Conservation (phyloP, 441 rosid species). For the Adansonia gregorii region DNA sequence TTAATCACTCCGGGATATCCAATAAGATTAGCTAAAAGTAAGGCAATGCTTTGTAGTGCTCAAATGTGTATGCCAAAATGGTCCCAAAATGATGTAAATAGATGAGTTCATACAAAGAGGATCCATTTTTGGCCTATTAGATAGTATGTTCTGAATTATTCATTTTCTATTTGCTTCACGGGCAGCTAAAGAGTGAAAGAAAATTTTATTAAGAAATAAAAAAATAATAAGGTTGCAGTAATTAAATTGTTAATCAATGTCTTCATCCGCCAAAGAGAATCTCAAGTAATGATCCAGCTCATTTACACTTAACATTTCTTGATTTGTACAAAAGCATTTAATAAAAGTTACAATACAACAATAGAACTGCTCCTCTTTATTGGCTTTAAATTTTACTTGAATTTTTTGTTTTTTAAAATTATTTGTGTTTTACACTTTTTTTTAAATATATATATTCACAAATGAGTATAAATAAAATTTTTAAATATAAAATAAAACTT, state of each 20-base stretch:
- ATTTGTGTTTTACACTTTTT: no score
- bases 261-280: neutral
- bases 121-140: neutral
- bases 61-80: constrained; percentile 18
- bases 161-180: constrained; percentile 9
- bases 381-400: no score
- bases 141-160: constrained; percentile 18
- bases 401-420: no score
- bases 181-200: neutral
- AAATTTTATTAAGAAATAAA: neutral
- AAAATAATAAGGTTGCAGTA: neutral
- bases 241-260: neutral
- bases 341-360: neutral
- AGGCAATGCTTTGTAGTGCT: constrained; percentile 3
- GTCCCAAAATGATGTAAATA: constrained; percentile 15
- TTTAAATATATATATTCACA: no score
- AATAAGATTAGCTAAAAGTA: neutral
- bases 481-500: no score
- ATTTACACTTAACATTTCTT: neutral
- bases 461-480: no score
- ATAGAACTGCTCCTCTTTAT: no score
- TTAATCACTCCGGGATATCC: constrained; percentile 6
- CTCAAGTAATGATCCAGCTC: neutral
- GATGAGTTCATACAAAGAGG: constrained; percentile 12
- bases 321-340: neutral